Evolutionary conservation across 2,329 filamentous ascomycete genomes (phyloP), one percentile per base, ranked within the genome.

Genomic region (Paraphoma sp.): DNA sequence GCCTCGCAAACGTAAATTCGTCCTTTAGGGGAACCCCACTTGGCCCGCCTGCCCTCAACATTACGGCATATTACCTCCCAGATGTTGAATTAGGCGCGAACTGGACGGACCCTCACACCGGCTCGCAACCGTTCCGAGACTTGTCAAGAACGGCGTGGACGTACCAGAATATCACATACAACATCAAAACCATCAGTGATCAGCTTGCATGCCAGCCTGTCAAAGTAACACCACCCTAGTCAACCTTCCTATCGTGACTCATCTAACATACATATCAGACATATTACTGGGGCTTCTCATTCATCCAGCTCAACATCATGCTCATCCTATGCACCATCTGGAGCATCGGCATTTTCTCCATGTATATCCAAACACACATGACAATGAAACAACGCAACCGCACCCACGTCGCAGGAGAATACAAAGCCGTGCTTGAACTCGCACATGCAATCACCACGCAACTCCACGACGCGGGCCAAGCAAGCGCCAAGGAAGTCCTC

Each of bases 241-340:
- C 33, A 38, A 11, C 3, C 33, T 38, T 3, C 33, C 10, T 38
- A 3, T 11, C 33, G 10, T 11, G 10, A 38, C 33, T 38, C 10
- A 38, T 38, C n/a, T 11, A 11, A 11, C 33, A n/a, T n/a, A 23
- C 23, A 14, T 16, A 9, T 11, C 23, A 53, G 56, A 57, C 11
- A 7, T 63, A 62, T 43, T 41, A 60, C 43, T 64, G 61, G 61
- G 61, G 61, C 0, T 64, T 64, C 29, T 62, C 59, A 1, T 64
- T 62, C 46, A 28, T 64, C 9, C 50, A 62, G 36, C 42, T 64
- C 7, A 52, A 45, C 47, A n/a, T 64, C 30, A 55, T 53, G 38
- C 46, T 60, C 12, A 47, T 62, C 1, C 23, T 60, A 10, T n/a
- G 53, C 4, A 7, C 51, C 1, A 29, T 62, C 8, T 64, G 61